phyloP scores from a whole-genome alignment of 106 monocot species.

The Dendrobium nobile region DNA sequence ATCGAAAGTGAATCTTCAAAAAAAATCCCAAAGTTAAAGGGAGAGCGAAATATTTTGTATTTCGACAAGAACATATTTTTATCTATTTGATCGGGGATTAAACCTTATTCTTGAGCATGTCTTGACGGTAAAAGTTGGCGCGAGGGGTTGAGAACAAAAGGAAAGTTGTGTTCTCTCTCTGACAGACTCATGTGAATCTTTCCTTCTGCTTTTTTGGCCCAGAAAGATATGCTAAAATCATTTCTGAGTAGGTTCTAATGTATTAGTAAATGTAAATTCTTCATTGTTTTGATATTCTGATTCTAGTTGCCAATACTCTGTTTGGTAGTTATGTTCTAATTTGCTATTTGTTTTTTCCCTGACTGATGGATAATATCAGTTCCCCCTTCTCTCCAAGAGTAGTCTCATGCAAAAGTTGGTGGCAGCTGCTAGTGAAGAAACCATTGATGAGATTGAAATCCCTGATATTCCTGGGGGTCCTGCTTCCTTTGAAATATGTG shows the following conservation, averaged over 20 bases:
- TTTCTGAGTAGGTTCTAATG: no score
- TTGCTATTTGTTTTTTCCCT: no score
- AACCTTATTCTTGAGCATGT: no score
- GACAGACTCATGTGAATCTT: background rate
- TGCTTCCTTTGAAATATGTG: slow-evolving; percentile 44
- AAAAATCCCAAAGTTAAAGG: no score
- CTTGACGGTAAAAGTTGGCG: no score
- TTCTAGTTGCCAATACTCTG: background rate
- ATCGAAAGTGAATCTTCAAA: no score
- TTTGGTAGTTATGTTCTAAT: background rate
- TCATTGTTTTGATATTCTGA: background rate
- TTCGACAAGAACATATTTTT: no score
- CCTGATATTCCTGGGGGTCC: slow-evolving; percentile 43
- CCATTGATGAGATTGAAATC: slow-evolving; percentile 29
- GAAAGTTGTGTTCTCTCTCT: no score
- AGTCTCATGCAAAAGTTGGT: slow-evolving; percentile 29
- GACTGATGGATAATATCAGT: slow-evolving; percentile 16
- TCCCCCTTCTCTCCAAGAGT: slow-evolving; percentile 53
- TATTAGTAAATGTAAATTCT: background rate
- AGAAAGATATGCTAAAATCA: background rate
- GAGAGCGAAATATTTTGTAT: no score
- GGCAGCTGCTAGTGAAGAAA: slow-evolving; percentile 7
- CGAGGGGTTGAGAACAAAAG: no score
- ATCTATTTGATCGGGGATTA: no score
- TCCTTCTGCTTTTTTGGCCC: background rate